Conservation (phyloP, 768 basidiomycete species). For the Lactarius evosmus region DNA sequence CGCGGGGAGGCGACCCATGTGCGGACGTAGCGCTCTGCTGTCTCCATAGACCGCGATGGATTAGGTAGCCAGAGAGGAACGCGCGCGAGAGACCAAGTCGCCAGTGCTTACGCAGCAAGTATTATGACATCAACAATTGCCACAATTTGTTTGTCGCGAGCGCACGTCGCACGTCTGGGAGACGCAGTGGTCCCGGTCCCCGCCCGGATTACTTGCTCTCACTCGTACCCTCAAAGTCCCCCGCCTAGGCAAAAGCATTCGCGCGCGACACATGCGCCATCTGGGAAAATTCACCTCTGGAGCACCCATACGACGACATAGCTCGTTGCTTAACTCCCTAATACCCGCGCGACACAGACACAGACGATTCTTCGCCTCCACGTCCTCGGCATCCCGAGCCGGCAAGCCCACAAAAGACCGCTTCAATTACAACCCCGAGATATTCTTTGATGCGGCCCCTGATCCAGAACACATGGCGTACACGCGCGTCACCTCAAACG, state of each 20-base stretch:
- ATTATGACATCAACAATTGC: neutral
- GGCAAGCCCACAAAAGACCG: conserved; percentile 42
- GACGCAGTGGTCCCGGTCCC: too few relatives aligned
- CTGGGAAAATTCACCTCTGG: conserved; percentile 19
- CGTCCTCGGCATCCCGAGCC: neutral
- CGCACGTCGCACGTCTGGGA: too few relatives aligned
- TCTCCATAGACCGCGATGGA: conserved; percentile 29
- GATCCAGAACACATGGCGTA: conserved; percentile 46
- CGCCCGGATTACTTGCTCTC: neutral
- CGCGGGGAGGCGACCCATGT: conserved; percentile 32
- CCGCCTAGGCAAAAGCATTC: neutral
- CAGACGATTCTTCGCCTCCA: conserved; percentile 16
- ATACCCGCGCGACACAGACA: neutral
- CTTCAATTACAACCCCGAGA: conserved; percentile 73
- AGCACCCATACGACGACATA: conserved; percentile 12
- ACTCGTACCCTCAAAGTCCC: neutral
- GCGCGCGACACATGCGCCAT: conserved; percentile 24
- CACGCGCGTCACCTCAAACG: conserved; percentile 67
- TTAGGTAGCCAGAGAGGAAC: neutral
- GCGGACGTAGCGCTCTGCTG: conserved; percentile 31
- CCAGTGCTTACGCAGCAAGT: conserved; percentile 13
- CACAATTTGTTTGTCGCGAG: neutral
- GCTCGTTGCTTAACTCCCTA: neutral
- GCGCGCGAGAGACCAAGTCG: neutral
- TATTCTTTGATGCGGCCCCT: conserved; percentile 50